A percentile compares a stretch with the other conserved stretches of the same genome.
These are phyloP conservation scores for Scedosporium apiospermum DNA, from an alignment of 2,329 filamentous ascomycete species.

Conservation along the genomic window DNA sequence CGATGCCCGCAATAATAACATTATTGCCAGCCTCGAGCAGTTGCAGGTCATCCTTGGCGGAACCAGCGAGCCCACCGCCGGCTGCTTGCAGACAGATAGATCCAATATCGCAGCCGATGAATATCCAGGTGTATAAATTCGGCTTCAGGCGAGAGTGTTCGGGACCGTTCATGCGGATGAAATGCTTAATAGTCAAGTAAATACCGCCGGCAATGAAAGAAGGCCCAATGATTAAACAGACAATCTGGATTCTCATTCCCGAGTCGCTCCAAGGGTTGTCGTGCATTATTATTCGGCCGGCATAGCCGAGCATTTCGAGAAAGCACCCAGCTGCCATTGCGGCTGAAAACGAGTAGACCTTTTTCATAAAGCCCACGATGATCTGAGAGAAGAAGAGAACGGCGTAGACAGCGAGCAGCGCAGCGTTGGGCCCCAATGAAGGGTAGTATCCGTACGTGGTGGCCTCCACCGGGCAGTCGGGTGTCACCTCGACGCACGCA, in stretches of 20 bases:
- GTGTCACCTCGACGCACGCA: not conserved
- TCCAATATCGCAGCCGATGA: constrained; percentile 40
- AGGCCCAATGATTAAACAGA: constrained; percentile 53
- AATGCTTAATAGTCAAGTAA: constrained; percentile 48
- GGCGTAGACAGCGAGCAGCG: constrained; percentile 41
- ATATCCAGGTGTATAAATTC: constrained; percentile 37
- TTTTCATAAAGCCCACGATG: not conserved
- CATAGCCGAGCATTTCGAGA: constrained; percentile 50
- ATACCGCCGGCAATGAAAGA: constrained; percentile 56
- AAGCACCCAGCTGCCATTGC: constrained; percentile 29
- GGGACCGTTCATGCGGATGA: constrained; percentile 35
- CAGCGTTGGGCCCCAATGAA: constrained; percentile 39
- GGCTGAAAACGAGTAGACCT: not conserved
- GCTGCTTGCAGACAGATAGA: constrained; percentile 41
- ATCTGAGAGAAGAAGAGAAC: constrained; percentile 25
- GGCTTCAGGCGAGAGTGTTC: constrained; percentile 39
- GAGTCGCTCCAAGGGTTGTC: constrained; percentile 39
- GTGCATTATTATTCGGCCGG: constrained; percentile 45
- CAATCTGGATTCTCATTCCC: constrained; percentile 46
- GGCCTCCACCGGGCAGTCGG: constrained; percentile 1
- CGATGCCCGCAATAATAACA: constrained; percentile 54
- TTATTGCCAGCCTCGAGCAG: constrained; percentile 45
- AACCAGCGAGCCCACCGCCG: constrained; percentile 36
- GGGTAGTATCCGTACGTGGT: constrained; percentile 41
- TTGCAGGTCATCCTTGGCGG: constrained; percentile 28